Base-by-base conservation (phyloP, 2,329 filamentous ascomycete species). In the Ophiognomonia clavigignenti-juglandacearum region DNA sequence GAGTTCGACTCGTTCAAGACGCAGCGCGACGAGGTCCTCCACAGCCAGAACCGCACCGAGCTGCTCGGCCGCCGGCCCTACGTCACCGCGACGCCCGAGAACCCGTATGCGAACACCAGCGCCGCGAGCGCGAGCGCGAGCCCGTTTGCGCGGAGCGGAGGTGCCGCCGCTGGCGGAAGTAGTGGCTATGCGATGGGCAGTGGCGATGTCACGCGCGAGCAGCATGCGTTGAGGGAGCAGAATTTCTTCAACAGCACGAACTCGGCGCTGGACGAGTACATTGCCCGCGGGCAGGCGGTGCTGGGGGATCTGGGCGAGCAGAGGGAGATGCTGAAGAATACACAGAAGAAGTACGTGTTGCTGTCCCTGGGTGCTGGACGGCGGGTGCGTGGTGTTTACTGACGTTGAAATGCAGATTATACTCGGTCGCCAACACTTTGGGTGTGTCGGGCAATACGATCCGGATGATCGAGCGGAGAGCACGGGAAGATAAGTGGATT, bases 401-500 rank as follows among this genome's bases (percentile, higher is more conserved):
- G 10, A 45, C 35, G 13, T 23, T 2, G 6, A 4, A 6, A n/a
- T 6, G 10, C 35, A 45, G 43, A 63, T 73, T 98, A 41, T 97
- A 97, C 63, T 92, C 82, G 57, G 90, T 96, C 18, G 93, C 88
- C 6, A 97, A 95, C 62, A 97, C 93, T 19, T 70, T 98, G 39
- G 93, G 93, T 0, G 80, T 98, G 50, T 95, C 87, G 60, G 91
- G 92, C 18, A 92, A 97, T 64, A 98, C 93, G 2, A 98, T 98
- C 55, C 83, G 93, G 39, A 97, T 93, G 89, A 86, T 98, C 35
- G 92, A 97, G 69, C 72, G 93, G 57, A 77, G 93, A 53, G 90
- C 93, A 42, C 86, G 83, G 65, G 87, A 97, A 72, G 93, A 98
- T 65, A 97, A 96, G 69, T 97, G 91, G 90, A 95, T 98, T 29